Base-by-base conservation (phyloP, 352 stramenopile species). In the Globisporangium spinosum region DNA sequence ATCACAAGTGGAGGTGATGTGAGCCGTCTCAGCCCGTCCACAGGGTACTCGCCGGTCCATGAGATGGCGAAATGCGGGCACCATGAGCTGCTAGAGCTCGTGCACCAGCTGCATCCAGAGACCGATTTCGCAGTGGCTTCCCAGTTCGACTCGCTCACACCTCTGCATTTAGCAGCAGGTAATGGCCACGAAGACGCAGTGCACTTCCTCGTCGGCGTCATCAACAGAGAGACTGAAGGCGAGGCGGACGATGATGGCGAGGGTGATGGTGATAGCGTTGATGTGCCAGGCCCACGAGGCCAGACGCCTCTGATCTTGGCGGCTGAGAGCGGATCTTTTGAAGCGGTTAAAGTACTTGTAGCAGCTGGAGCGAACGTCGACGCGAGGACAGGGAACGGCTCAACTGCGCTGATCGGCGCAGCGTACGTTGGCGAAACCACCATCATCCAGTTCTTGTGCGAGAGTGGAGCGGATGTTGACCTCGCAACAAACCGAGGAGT, bases 21-120 rank as follows among this genome's bases (percentile, higher is more conserved):
- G 58, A 54, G 9, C 1, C 58, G n/a, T 3, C n/a, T 47, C 8
- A 54, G 20, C 27, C 23, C 58, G 8, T 53, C 58, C 10, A 63
- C 58, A 3, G 34, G 58, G n/a, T 54, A 63, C 58, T 38, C 38
- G 9, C 35, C 58, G 6, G 2, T 64, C 58, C 58, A 64, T 17
- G 38, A 64, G 23, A 64, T 64, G 58, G 58, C 58, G n/a, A 64
- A 55, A 40, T 23, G n/a, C 22, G 58, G 58, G 1, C 58, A 64
- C 38, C 25, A 32, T 1, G 22, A 55, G 2, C 22, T 64, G 38
- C 35, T 64, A 17, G 58, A 27, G 34, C 34, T 63, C 7, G 58
- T 63, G n/a, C 20, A 20, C 34, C 23, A 0, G 22, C 20, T 29
- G 38, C n/a, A 27, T 3, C 58, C 17, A 20, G 58, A 63, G 58